A percentile compares a stretch with the other conserved stretches of the same genome.
phyloP scores from a whole-genome alignment of 331 rosid species.

The Quercus lobata region DNA sequence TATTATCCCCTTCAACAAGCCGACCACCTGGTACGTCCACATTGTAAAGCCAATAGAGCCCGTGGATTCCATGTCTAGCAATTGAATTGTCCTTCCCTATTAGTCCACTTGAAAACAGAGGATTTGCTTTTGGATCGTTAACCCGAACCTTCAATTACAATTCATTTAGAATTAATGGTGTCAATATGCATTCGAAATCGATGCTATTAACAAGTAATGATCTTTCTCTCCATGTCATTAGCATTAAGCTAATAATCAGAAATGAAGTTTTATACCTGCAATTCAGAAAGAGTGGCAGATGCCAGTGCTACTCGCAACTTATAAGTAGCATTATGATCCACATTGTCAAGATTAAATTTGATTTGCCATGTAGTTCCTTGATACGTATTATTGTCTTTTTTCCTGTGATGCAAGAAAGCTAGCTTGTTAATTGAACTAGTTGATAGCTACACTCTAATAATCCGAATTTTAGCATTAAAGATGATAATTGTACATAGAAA shows the following conservation, averaged over 20 bases:
- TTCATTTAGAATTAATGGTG: not conserved
- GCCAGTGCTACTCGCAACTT: conserved; percentile 78
- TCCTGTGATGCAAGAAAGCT: conserved; percentile 36
- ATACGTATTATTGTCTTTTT: conserved; percentile 53
- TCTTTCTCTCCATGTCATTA: no score
- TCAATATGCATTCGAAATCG: not conserved
- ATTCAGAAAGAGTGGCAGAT: conserved; percentile 67
- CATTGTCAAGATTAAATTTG: conserved; percentile 55
- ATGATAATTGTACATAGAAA: no score
- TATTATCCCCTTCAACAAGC: conserved; percentile 69
- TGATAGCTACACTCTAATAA: no score
- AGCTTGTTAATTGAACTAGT: not conserved
- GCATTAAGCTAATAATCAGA: no score
- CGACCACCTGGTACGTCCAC: conserved; percentile 38
- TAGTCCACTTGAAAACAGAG: conserved; percentile 70
- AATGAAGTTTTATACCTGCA: conserved; percentile 45
- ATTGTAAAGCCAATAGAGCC: conserved; percentile 68
- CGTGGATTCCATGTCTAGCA: conserved; percentile 96
- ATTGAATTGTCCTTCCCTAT: conserved; percentile 86
- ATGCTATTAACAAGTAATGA: not conserved
- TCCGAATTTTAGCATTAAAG: no score
- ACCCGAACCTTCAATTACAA: conserved; percentile 56
- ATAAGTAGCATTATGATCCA: conserved; percentile 37
- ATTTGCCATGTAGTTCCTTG: conserved; percentile 96
- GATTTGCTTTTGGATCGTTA: conserved; percentile 52